A percentile compares a stretch with the other conserved stretches of the same genome.
Conservation (phyloP, 805 yeast species). For the Millerago galiae region DNA sequence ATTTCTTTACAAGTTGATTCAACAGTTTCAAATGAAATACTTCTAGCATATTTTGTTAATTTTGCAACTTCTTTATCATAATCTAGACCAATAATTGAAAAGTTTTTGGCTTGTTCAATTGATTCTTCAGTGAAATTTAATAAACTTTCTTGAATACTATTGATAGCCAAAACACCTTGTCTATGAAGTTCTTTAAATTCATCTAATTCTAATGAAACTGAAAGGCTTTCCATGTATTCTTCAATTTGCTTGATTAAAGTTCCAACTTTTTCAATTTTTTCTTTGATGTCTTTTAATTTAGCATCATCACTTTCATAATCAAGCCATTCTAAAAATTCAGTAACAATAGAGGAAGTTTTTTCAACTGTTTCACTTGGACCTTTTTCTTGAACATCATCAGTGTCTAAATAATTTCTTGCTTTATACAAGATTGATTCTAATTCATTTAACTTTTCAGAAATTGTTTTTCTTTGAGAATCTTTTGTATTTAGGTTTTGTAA, state of each 20-base stretch:
- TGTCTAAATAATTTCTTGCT: slow-evolving; percentile 54
- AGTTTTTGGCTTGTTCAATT: slow-evolving; percentile 34
- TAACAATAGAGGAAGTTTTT: slow-evolving; percentile 31
- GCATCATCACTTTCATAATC: slow-evolving; percentile 63
- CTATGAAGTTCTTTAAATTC: slow-evolving; percentile 39
- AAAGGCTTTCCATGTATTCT: slow-evolving; percentile 33
- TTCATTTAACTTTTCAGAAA: slow-evolving; percentile 56
- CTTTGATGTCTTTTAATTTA: slow-evolving; percentile 30
- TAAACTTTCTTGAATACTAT: slow-evolving; percentile 38
- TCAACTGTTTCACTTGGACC: slow-evolving; percentile 36
- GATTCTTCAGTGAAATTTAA: slow-evolving; percentile 41
- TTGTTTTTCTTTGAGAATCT: slow-evolving; percentile 47
- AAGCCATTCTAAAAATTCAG: slow-evolving; percentile 65
- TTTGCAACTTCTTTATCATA: slow-evolving; percentile 46
- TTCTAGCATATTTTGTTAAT: slow-evolving; percentile 28
- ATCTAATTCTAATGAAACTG: slow-evolving; percentile 39
- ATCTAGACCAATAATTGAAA: slow-evolving; percentile 40
- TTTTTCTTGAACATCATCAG: slow-evolving; percentile 38
- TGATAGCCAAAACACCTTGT: slow-evolving; percentile 35
- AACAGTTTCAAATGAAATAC: slow-evolving; percentile 23
- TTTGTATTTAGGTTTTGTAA: slow-evolving; percentile 44
- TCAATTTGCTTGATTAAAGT: slow-evolving; percentile 28
- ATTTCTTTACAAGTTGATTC: slow-evolving; percentile 22
- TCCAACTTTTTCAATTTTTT: slow-evolving; percentile 24
- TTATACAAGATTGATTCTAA: slow-evolving; percentile 72